Evolutionary conservation across 441 rosid species (phyloP), one percentile per base, ranked within the genome.

Genomic region (Adansonia rubrostipa): DNA sequence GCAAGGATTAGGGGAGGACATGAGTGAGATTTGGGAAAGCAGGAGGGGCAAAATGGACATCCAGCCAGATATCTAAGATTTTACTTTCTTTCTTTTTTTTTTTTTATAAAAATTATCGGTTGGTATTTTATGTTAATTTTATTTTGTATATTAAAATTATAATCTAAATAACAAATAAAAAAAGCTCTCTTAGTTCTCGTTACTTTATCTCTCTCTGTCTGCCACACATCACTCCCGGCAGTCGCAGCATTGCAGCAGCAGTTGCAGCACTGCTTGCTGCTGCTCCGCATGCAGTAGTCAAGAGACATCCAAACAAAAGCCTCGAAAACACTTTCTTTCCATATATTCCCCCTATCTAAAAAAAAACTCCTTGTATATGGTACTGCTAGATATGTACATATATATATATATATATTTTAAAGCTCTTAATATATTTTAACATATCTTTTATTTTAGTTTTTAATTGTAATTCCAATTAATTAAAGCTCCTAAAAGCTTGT

Each of bases 41-140:
- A 76, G 77, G 77, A 79, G 88, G 89, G 89, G 85, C 90, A 85
- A 85, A 89, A 86, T 81, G 85, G 90, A 89, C 91, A 86, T 83
- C 88, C 90, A 54, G 83, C 90, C 91, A 86, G 79, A 80, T 88
- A 86, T 84, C 80, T 86, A 81, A 45, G 54, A 57, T 67, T 54
- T 54, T 45, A 14, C 57, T 57, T 28, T 11, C 11, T 6, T 33
- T 51, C 10, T 53, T 28, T 13, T 0, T 42, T 54, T 8, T 11
- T 9, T 63, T 42, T 45, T 14, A 7, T 33, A 24, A 15, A 1
- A 33, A 33, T 33, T 33, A 33, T 33, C 36, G 0, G 36, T 33
- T 33, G 36, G 4, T 33, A 33, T 33, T 33, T 33, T 28, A 28
- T 28, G 33, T 28, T 28, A 28, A 28, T 28, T 19, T 56, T n/a